phyloP scores from a whole-genome alignment of 2,329 filamentous ascomycete species.

The Botrytis fragariae region DNA sequence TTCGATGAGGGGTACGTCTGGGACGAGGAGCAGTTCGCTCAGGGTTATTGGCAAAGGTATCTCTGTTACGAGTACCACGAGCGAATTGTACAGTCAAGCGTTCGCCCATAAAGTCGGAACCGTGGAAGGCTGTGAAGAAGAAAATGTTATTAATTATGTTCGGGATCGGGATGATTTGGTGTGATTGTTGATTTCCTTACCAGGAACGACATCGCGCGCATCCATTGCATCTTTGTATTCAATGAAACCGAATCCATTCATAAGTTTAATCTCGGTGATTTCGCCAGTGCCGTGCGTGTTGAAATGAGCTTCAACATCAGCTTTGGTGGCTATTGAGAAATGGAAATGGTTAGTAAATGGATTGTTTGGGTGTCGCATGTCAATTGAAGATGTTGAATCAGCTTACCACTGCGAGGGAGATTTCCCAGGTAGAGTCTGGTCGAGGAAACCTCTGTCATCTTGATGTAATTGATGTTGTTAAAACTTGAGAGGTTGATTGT shows the following conservation, averaged over 20 bases:
- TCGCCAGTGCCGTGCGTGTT: constrained; percentile 93
- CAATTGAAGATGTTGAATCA: background rate
- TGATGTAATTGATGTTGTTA: constrained; percentile 25
- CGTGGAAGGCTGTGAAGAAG: constrained; percentile 61
- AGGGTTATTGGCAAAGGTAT: constrained; percentile 55
- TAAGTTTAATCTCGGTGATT: constrained; percentile 98
- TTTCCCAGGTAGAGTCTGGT: constrained; percentile 98
- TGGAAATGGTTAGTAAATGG: background rate
- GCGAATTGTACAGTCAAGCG: constrained; percentile 98
- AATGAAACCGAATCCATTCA: constrained; percentile 99
- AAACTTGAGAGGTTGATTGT: background rate
- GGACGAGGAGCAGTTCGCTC: constrained; percentile 74
- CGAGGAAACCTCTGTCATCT: constrained; percentile 81
- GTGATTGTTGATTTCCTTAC: constrained; percentile 52
- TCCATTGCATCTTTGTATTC: constrained; percentile 99
- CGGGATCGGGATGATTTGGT: constrained; percentile 22
- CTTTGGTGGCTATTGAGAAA: constrained; percentile 75
- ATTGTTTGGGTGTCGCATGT: constrained; percentile 1
- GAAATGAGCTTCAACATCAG: constrained; percentile 95
- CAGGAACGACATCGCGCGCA: constrained; percentile 95
- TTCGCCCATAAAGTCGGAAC: constrained; percentile 96
- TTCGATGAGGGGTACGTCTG: constrained; percentile 89
- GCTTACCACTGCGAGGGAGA: constrained; percentile 90
- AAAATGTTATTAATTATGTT: constrained; percentile 21
- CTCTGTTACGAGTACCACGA: constrained; percentile 73